Percentiles rank a stretch among this genome's conserved stretches.
phyloP scores from a whole-genome alignment of 148 eudicot species.

The Simmondsia chinensis region DNA sequence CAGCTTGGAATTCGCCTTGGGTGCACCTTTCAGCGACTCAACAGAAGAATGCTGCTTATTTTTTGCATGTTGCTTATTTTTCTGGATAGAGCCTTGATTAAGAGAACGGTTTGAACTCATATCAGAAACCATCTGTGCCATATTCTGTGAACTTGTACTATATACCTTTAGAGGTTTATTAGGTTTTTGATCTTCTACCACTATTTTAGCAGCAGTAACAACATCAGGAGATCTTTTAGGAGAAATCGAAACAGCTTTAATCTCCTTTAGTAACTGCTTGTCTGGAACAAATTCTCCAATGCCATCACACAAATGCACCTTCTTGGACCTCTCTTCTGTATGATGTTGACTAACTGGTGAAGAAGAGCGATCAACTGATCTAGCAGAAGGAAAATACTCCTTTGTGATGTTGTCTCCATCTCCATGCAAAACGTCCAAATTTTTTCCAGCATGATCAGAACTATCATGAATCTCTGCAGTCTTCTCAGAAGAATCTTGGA shows the following conservation, averaged over 20 bases:
- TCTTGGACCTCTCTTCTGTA: conserved; percentile 23
- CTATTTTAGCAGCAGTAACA: conserved; percentile 20
- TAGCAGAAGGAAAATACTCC: conserved; percentile 18
- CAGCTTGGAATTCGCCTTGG: conserved; percentile 22
- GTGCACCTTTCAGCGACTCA: conserved; percentile 40
- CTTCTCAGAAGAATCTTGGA: conserved; percentile 23
- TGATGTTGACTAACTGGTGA: conserved; percentile 21
- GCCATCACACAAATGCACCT: conserved; percentile 21
- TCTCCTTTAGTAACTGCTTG: conserved; percentile 21
- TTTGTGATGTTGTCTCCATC: conserved; percentile 26
- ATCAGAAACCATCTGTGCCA: conserved; percentile 26
- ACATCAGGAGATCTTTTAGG: conserved; percentile 40
- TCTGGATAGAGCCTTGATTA: conserved; percentile 26
- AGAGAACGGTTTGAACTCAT: conserved; percentile 28
- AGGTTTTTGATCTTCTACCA: conserved; percentile 28
- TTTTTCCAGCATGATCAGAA: conserved; percentile 14
- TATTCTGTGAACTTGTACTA: conserved; percentile 25
- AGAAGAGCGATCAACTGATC: conserved; percentile 13
- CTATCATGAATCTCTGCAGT: conserved; percentile 14
- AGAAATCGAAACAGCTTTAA: conserved; percentile 24
- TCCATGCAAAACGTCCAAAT: conserved; percentile 17
- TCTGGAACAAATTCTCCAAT: conserved; percentile 24
- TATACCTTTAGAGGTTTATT: conserved; percentile 26
- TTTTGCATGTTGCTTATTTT: conserved; percentile 40
- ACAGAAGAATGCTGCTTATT: conserved; percentile 31